phyloP scores from a whole-genome alignment of 495 filamentous ascomycete species.

The Margaritispora aquatica region DNA sequence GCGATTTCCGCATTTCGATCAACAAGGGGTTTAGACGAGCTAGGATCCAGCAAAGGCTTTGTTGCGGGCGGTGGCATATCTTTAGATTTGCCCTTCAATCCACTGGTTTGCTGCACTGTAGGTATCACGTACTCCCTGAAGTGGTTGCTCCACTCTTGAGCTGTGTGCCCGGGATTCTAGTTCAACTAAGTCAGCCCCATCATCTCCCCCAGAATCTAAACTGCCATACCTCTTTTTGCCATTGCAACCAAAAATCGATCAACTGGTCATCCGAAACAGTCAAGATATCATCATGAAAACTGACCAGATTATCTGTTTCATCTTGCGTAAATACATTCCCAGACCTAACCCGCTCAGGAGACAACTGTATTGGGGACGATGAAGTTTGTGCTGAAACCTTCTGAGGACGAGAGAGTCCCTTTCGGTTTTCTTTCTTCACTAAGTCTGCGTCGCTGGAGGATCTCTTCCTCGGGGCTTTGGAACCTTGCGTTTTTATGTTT shows the following conservation, averaged over 20 bases:
- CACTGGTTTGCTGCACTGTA: not conserved
- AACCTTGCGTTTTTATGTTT: too few species aligned
- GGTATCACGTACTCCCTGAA: slow-evolving; percentile 24
- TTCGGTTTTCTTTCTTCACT: too few species aligned
- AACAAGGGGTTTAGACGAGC: not conserved
- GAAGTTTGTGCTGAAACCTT: not conserved
- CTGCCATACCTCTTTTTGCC: not conserved
- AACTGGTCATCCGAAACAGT: slow-evolving; percentile 10
- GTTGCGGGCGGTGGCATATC: not conserved
- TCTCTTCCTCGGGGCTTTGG: too few species aligned
- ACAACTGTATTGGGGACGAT: not conserved
- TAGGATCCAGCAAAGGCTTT: not conserved
- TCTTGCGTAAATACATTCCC: slow-evolving; percentile 15
- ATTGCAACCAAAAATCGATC: slow-evolving; percentile 20
- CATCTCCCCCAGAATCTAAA: slow-evolving; percentile 2
- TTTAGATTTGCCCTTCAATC: not conserved
- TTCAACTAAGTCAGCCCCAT: not conserved
- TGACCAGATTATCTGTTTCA: slow-evolving; percentile 8
- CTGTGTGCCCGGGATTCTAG: slow-evolving; percentile 24
- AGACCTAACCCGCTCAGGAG: not conserved
- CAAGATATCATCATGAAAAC: slow-evolving; percentile 16
- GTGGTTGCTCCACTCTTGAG: slow-evolving; percentile 29
- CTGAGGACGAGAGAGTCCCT: not conserved
- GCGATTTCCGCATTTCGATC: not conserved
- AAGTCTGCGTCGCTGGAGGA: too few species aligned